phyloP scores from a whole-genome alignment of 805 yeast species.

The Candida broadrunensis region DNA sequence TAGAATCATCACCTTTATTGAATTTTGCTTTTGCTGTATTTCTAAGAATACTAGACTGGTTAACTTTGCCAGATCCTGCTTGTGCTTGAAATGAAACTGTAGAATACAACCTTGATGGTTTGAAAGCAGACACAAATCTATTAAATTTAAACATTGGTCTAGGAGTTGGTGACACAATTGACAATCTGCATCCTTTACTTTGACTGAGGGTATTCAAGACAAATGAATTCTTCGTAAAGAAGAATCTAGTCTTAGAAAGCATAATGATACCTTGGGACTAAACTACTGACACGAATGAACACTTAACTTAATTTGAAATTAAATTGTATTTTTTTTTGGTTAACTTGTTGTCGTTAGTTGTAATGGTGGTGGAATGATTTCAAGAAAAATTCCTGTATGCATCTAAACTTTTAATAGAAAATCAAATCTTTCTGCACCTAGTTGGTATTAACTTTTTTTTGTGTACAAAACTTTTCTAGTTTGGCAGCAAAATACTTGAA shows the following conservation, averaged over 20 bases:
- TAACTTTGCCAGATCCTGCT: not conserved
- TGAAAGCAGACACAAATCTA: constrained; percentile 1
- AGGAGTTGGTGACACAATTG: not conserved
- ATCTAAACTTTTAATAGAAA: no score
- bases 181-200: constrained; percentile 11
- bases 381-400: no score
- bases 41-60: not conserved
- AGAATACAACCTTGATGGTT: constrained; percentile 3
- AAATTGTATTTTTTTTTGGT: no score
- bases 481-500: no score
- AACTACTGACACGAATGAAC: no score
- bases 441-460: no score
- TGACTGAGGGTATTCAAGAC: constrained; percentile 34
- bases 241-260: constrained; percentile 53
- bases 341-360: no score
- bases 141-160: not conserved
- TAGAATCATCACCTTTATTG: constrained; percentile 4
- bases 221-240: constrained; percentile 53
- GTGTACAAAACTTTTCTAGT: no score
- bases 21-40: not conserved
- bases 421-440: no score
- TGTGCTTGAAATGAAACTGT: not conserved
- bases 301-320: no score
- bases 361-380: no score
- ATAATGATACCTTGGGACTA: constrained; percentile 1